Evolutionary conservation across 208 protist species (phyloP), one percentile per base, ranked within the genome.

Genomic region (Acanthamoeba royreba): DNA sequence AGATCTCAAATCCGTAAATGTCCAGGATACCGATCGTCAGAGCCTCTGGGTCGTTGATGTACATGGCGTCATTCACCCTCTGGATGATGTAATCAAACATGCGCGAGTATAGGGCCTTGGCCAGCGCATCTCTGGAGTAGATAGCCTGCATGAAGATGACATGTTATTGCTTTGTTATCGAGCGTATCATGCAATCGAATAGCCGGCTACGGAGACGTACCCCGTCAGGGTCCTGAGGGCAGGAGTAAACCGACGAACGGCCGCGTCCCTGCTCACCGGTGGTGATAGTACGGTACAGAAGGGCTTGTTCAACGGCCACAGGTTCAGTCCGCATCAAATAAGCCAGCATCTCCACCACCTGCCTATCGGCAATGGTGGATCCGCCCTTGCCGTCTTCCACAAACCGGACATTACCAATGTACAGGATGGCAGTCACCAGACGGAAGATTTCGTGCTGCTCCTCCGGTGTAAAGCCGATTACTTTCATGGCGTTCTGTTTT

Each of bases 1-100:
- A 99, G 49, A 99, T 98, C 94, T 99, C 99, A 97, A 99, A 99
- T 49, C 99, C 99, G 94, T 99, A 99, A 96, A 99, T 99, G 94
- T 99, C 98, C 19, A 99, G 95, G 90, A 99, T 98, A 52, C 98
- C 98, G 38, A 99, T 96, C 96, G 98, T 97, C 33, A 99, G 92
- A 0, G 96, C 95, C 42, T 97, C 97, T 92, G 95, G 96, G 1
- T 93, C 46, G 0, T 33, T 79, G 38, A 33, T 94, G 4, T 33
- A 7, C 13, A 46, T 61, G 35, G 98, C 98, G 40, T 86, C 88
- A 95, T 99, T 99, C 42, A 99, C 97, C 17, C 94, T 92, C 31
- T 94, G 74, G 46, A 99, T 98, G 33, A 99, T 97, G 95, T 97
- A 99, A 93, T 99, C 98, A 94, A 99, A 99, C 11, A 99, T 74